Evolutionary conservation across 257 asterid genomes (phyloP).

Genomic region (Solanum tacnaense): DNA sequence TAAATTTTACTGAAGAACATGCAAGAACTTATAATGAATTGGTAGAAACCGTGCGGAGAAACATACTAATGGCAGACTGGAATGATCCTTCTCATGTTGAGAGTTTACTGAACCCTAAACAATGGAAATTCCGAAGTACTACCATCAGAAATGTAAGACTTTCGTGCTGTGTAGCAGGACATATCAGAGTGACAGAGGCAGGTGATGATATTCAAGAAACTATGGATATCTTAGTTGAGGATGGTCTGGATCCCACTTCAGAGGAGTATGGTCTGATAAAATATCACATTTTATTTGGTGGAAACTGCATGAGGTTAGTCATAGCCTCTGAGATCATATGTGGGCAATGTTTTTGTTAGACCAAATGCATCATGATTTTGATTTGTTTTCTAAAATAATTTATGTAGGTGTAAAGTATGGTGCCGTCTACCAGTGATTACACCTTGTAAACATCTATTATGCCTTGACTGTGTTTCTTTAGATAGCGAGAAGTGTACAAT

Average conservation of each 20-base stretch:
- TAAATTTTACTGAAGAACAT: conserved; percentile 74
- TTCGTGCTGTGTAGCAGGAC: conserved; percentile 98
- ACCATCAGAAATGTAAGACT: conserved; percentile 80
- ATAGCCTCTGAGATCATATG: conserved; percentile 3
- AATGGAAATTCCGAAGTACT: conserved; percentile 85
- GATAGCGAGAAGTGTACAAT: conserved; percentile 75
- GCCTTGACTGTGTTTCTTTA: conserved; percentile 89
- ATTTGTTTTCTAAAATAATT: neutral
- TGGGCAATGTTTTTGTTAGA: conserved; percentile 6
- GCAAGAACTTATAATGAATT: conserved; percentile 88
- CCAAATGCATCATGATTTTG: conserved; percentile 2
- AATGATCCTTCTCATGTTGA: conserved; percentile 97
- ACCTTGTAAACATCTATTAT: conserved; percentile 88
- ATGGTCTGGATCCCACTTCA: conserved; percentile 58
- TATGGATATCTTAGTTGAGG: conserved; percentile 66
- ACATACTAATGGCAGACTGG: conserved; percentile 96
- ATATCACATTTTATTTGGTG: conserved; percentile 54
- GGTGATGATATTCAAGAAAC: conserved; percentile 98
- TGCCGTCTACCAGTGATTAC: conserved; percentile 91
- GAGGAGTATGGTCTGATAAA: conserved; percentile 57
- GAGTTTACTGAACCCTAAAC: conserved; percentile 86
- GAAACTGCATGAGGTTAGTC: conserved; percentile 71
- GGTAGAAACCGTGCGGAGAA: conserved; percentile 87
- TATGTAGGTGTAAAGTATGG: conserved; percentile 79
- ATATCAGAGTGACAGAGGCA: conserved; percentile 74